phyloP scores from a whole-genome alignment of 1,284 basidiomycete species.

The Naganishia albida region DNA sequence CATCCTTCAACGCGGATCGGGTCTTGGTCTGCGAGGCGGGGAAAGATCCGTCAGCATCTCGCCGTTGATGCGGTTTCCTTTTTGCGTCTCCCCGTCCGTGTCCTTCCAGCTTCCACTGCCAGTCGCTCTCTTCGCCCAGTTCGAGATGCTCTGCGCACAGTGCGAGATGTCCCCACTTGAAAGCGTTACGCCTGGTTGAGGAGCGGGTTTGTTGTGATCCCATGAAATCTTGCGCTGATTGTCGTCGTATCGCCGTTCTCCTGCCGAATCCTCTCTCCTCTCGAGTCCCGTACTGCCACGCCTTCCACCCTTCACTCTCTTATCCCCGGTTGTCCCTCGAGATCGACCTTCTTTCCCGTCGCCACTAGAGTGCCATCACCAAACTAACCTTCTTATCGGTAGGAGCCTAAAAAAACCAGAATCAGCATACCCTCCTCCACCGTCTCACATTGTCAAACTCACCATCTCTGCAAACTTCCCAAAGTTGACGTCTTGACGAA shows the following conservation, averaged over 20 bases:
- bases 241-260: no score
- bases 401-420: slow-evolving; percentile 23
- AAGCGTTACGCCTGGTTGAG: no score
- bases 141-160: neutral
- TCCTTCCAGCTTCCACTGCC: neutral
- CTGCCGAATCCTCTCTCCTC: neutral
- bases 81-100: neutral
- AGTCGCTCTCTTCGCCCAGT: neutral
- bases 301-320: no score
- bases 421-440: neutral
- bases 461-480: slow-evolving; percentile 33
- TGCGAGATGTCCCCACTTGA: no score
- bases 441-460: slow-evolving; percentile 4
- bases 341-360: neutral
- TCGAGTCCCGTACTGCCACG: neutral
- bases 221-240: no score
- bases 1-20: slow-evolving; percentile 90
- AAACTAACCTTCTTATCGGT: slow-evolving; percentile 35
- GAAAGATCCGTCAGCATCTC: slow-evolving; percentile 5
- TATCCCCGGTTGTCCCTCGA: no score
- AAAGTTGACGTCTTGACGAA: slow-evolving; percentile 29
- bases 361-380: neutral
- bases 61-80: neutral
- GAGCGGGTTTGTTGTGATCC: no score
- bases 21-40: slow-evolving; percentile 66